These are phyloP conservation scores for Tetrahymena thermophila DNA, from an alignment of 73 alveolate species.

Conservation along the genomic window DNA sequence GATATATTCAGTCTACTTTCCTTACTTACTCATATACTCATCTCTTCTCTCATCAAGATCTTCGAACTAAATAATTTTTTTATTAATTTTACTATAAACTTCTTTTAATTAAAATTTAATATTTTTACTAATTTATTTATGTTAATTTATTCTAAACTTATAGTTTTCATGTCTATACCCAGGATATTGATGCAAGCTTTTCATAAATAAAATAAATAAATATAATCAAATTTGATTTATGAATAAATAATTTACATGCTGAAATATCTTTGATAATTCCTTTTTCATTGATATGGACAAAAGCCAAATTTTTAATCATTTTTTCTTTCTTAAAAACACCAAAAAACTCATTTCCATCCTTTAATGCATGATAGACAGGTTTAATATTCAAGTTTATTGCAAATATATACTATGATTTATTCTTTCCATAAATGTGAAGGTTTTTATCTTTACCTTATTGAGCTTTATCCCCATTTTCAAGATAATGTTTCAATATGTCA, in stretches of 20 bases:
- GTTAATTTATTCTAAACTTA: neutral
- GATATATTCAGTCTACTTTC: neutral
- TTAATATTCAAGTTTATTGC: constrained; percentile 13
- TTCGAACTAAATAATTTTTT: neutral
- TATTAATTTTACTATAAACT: neutral
- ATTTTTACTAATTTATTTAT: neutral
- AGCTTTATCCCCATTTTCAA: constrained; percentile 28
- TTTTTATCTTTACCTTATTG: constrained; percentile 26
- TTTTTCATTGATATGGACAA: neutral
- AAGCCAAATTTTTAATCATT: constrained; percentile 26
- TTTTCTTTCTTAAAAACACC: constrained; percentile 38
- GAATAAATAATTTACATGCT: neutral
- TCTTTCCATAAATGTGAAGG: constrained; percentile 6
- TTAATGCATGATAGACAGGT: constrained; percentile 41
- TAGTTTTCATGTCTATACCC: neutral
- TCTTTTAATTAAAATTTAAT: neutral
- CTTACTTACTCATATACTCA: neutral
- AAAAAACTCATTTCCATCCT: constrained; percentile 38
- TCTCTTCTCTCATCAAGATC: neutral
- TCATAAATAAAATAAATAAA: neutral
- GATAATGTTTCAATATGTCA: constrained; percentile 18
- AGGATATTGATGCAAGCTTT: neutral
- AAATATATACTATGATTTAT: constrained; percentile 11
- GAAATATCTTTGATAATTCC: neutral
- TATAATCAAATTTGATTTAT: neutral